Base-by-base conservation (phyloP, 1,284 basidiomycete species). In the Trametes sp. region DNA sequence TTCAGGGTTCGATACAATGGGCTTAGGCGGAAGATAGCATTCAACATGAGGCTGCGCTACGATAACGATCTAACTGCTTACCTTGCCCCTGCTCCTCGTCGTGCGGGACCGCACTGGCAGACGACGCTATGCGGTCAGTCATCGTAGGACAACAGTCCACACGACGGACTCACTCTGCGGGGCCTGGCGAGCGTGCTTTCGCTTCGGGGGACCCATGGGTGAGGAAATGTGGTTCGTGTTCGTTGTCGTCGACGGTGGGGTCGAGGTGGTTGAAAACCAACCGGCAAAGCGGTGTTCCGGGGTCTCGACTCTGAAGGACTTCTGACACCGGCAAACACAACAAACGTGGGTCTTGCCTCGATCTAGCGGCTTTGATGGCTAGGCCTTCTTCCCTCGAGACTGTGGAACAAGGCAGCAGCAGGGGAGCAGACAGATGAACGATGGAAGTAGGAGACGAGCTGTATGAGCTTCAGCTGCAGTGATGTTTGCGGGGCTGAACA, bases 11-110 rank as follows among this genome's bases (percentile, higher is more conserved):
- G 86, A 63, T 36, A 56, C 57, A 28, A 68, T 62, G 57, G 66
- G 66, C 66, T 80, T 63, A 89, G 78, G 77, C 86, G 88, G 69
- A 44, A 68, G 36, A 70, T 51, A 38, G 41, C 49, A 13, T 54
- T 67, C 31, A 62, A 60, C 64, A 69, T 59, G 66, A 64, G 65
- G 67, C 52, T 26, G 44, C 52, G 35, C 33, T 21, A 57, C 45
- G 67, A 64, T 57, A 62, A 48, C 26, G 63, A 61, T 62, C 51
- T 44, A 44, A 44, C 21, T 53, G 75, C 80, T 74, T 65, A 84
- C 84, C 78, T 81, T 84, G 72, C 84, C 86, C 74, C 82, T 84
- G 65, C 80, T 82, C 77, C 87, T 82, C 69, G 87, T 90, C 64
- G 81, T 86, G 69, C 88, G 85, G 59, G 87, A 83, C 71, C 88